These are phyloP conservation scores for Myxozyma neotropica DNA, from an alignment of 805 yeast genomes.

Conservation along the genomic window DNA sequence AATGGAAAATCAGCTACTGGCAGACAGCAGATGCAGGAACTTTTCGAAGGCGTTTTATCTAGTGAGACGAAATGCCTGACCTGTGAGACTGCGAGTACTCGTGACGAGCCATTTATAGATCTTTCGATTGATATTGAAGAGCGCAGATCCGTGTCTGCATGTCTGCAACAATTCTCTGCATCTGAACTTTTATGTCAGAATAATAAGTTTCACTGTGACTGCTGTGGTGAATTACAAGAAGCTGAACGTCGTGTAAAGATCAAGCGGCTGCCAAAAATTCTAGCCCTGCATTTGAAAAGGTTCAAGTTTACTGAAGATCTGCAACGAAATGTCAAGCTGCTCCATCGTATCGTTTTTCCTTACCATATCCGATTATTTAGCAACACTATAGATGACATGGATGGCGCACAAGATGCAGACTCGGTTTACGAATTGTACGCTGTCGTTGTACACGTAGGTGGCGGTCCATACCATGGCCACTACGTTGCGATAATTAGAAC, in stretches of 20 bases:
- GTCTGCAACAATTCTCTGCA: conserved; percentile 78
- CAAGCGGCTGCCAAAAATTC: conserved; percentile 70
- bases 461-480: conserved; percentile 98
- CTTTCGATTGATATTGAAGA: conserved; percentile 81
- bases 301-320: conserved; percentile 87
- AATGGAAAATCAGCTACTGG: background rate
- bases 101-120: conserved; percentile 86
- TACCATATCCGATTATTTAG: conserved; percentile 63
- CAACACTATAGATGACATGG: conserved; percentile 54
- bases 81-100: conserved; percentile 78
- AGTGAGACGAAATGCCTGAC: conserved; percentile 87
- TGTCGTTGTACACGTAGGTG: conserved; percentile 92
- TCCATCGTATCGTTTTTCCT: conserved; percentile 83
- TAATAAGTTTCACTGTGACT: conserved; percentile 91
- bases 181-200: conserved; percentile 82
- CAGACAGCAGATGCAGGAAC: conserved; percentile 56
- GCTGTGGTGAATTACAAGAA: conserved; percentile 87
- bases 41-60: conserved; percentile 83
- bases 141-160: conserved; percentile 72
- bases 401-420: conserved; percentile 52
- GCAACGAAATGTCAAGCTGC: conserved; percentile 80
- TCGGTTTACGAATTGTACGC: conserved; percentile 79
- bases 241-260: conserved; percentile 88
- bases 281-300: conserved; percentile 85
- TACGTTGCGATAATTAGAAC: conserved; percentile 86